Conservation (phyloP, 345 rosid genomes). For the Nephelium lappaceum region DNA sequence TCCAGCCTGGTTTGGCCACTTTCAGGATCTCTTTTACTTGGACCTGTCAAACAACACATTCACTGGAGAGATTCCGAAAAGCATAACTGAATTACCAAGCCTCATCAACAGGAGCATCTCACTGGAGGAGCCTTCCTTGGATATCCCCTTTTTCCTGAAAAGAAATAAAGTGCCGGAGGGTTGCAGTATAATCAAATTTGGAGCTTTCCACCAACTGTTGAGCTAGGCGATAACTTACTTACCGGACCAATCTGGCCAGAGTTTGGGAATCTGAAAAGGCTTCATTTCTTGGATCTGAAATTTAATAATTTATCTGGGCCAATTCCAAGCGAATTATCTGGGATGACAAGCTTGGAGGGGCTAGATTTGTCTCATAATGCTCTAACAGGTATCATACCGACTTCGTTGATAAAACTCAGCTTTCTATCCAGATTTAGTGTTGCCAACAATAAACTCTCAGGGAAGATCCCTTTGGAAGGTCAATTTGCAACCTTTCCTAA, state of each 20-base stretch:
- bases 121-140: slow-evolving; percentile 53
- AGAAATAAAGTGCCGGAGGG: slow-evolving; percentile 48
- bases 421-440: slow-evolving; percentile 65
- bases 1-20: slow-evolving; percentile 59
- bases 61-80: slow-evolving; percentile 58
- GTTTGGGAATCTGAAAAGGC: slow-evolving; percentile 56
- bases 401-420: slow-evolving; percentile 37
- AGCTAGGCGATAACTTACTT: slow-evolving; percentile 26
- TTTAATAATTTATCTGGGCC: slow-evolving; percentile 43
- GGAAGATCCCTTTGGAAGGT: slow-evolving; percentile 60
- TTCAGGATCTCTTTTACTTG: slow-evolving; percentile 57
- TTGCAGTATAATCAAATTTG: slow-evolving; percentile 66
- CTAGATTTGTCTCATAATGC: slow-evolving; percentile 54
- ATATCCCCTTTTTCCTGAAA: slow-evolving; percentile 62
- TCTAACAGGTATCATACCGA: slow-evolving; percentile 46
- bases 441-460: slow-evolving; percentile 57
- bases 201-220: slow-evolving; percentile 32
- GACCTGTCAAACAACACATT: slow-evolving; percentile 69
- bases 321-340: slow-evolving; percentile 46
- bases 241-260: slow-evolving; percentile 49
- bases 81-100: slow-evolving; percentile 45
- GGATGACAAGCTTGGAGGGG: slow-evolving; percentile 55
- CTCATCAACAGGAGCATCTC: slow-evolving; percentile 47
- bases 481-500: slow-evolving; percentile 79
- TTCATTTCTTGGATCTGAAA: slow-evolving; percentile 51